Evolutionary conservation across 1,284 basidiomycete species (phyloP).

Genomic region (Boletus semigastroideus): DNA sequence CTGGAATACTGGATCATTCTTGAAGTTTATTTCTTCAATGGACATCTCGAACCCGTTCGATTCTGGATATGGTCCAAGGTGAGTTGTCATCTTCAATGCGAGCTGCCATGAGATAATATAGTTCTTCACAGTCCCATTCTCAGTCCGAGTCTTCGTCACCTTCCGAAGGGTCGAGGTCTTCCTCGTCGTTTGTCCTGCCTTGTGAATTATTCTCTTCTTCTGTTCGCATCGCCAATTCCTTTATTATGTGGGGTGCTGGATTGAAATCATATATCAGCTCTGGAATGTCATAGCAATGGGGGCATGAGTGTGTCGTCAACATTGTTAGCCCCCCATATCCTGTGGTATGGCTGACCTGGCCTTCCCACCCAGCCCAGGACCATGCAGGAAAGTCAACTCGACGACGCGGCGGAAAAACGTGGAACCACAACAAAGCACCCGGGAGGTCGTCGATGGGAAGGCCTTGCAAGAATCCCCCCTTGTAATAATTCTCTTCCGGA

Average conservation of each 20-base stretch:
- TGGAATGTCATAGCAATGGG: background rate
- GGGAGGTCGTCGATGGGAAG: constrained; percentile 10
- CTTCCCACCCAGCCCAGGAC: constrained; percentile 19
- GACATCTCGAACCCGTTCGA: background rate
- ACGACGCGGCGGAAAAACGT: background rate
- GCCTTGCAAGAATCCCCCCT: constrained; percentile 16
- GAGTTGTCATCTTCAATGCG: background rate
- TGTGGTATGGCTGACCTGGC: background rate
- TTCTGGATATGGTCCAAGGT: background rate
- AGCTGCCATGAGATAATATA: background rate
- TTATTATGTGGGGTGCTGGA: background rate
- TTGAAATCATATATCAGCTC: constrained; percentile 12
- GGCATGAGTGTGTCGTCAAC: background rate
- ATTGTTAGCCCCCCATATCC: background rate
- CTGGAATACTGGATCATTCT: constrained; percentile 2
- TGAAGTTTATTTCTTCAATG: background rate
- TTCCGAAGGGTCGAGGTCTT: background rate
- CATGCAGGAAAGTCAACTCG: constrained; percentile 6
- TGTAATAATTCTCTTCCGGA: constrained; percentile 2
- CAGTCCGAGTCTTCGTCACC: background rate
- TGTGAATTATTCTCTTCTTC: background rate
- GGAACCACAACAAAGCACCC: constrained; percentile 14
- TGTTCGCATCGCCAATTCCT: background rate
- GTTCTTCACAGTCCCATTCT: background rate
- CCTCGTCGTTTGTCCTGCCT: too few relatives aligned